Evolutionary conservation across 108 stramenopile genomes (phyloP).

Genomic region (Mayamaea pseudoterrestris): DNA sequence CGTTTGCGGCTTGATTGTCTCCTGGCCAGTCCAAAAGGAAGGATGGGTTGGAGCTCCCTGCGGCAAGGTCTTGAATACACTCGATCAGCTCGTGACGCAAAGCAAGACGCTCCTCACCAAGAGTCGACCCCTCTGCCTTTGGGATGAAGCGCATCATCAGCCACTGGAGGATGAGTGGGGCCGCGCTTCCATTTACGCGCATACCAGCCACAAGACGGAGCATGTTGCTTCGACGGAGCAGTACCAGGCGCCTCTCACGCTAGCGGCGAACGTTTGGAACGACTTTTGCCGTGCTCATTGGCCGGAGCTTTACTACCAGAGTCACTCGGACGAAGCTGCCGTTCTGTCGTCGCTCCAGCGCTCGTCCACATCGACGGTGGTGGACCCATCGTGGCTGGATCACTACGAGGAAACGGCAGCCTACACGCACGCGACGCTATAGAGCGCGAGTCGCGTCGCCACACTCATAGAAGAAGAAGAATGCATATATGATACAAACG

Average conservation of each 20-base stretch:
- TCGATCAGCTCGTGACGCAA: constrained; percentile 10
- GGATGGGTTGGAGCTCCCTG: constrained; percentile 10
- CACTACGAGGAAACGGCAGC: too few species aligned
- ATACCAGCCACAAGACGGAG: not conserved
- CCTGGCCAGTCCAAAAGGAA: constrained; percentile 19
- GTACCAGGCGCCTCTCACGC: constrained; percentile 2
- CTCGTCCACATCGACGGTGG: too few species aligned
- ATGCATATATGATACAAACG: too few species aligned
- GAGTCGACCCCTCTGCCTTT: constrained; percentile 14
- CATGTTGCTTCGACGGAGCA: constrained; percentile 16
- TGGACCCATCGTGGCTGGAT: too few species aligned
- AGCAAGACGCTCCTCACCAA: constrained; percentile 2
- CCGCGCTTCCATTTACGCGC: constrained; percentile 7
- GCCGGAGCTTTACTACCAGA: constrained; percentile 4
- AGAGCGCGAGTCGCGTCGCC: too few species aligned
- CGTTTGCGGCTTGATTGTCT: constrained; percentile 18
- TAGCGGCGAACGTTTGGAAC: constrained; percentile 12
- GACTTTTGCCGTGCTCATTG: constrained; percentile 12
- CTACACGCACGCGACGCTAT: too few species aligned
- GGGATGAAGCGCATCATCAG: constrained; percentile 7
- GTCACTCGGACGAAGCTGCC: not conserved
- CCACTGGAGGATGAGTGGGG: constrained; percentile 14
- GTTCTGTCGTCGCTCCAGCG: too few species aligned
- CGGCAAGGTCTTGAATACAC: constrained; percentile 15
- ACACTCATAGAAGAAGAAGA: too few species aligned